These are phyloP conservation scores for Lycium barbarum DNA, from an alignment of 257 asterid genomes.

Conservation along the genomic window DNA sequence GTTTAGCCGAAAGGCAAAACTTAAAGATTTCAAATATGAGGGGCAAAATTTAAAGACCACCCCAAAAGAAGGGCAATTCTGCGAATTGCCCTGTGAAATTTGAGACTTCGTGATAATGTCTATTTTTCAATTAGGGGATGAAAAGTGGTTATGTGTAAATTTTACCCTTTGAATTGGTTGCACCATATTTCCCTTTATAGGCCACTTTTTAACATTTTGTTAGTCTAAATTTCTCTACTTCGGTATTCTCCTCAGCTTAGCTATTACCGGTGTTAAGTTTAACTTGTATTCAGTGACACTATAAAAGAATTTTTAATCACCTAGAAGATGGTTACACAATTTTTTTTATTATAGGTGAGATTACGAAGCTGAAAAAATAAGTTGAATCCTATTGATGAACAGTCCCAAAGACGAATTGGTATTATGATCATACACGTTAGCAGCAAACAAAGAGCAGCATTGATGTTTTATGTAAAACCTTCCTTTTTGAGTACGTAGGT, in stretches of 20 bases:
- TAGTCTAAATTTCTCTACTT: neutral
- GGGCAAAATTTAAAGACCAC: no score
- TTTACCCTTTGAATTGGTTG: neutral
- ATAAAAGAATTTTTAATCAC: neutral
- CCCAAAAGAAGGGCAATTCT: no score
- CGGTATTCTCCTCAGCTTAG: neutral
- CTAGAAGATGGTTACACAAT: neutral
- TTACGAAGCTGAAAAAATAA: neutral
- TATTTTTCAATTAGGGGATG: neutral
- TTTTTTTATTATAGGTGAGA: neutral
- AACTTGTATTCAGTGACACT: neutral
- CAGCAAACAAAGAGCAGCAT: neutral
- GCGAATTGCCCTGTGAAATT: no score
- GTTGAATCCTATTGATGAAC: neutral
- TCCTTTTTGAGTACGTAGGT: no score
- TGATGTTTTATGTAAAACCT: no score
- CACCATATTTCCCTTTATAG: neutral
- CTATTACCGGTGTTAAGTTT: neutral
- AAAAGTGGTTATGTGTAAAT: neutral
- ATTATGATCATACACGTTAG: neutral
- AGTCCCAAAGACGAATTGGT: no score
- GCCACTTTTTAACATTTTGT: neutral
- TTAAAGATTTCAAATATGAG: no score
- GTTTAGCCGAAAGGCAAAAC: no score
- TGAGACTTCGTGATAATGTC: no score